phyloP scores from a whole-genome alignment of 1,139 yeast genomes.

The Candida sanyaensis region DNA sequence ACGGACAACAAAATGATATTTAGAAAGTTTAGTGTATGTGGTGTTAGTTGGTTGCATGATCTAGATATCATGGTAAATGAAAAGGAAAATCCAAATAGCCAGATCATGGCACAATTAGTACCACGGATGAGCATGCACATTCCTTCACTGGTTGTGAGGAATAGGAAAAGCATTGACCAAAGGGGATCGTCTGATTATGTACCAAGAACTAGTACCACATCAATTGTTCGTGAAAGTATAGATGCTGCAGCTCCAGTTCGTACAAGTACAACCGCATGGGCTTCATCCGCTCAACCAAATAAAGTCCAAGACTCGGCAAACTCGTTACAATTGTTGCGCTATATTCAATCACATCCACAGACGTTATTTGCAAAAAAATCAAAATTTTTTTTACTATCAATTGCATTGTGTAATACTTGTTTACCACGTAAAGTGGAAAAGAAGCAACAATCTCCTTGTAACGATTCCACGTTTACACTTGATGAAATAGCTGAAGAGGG shows the following conservation, averaged over 20 bases:
- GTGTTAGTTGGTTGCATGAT: conserved; percentile 88
- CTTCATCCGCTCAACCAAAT: conserved; percentile 40
- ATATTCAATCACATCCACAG: conserved; percentile 72
- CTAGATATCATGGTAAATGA: conserved; percentile 48
- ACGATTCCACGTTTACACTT: conserved; percentile 13
- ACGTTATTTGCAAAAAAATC: conserved; percentile 72
- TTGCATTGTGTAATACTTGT: conserved; percentile 91
- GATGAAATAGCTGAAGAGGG: conserved; percentile 6
- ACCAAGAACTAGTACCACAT: conserved; percentile 31
- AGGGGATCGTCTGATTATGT: conserved; percentile 3
- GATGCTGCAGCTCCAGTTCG: conserved; percentile 18
- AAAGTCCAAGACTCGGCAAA: conserved; percentile 28
- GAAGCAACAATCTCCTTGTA: background rate
- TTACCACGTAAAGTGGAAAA: conserved; percentile 55
- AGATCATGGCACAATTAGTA: conserved; percentile 10
- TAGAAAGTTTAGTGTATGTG: conserved; percentile 80
- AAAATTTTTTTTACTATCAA: conserved; percentile 73
- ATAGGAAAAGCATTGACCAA: background rate
- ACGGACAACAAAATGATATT: conserved; percentile 91
- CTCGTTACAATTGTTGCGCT: conserved; percentile 60
- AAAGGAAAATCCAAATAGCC: conserved; percentile 17
- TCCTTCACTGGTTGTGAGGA: conserved; percentile 17
- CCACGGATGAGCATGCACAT: conserved; percentile 20
- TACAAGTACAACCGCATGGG: conserved; percentile 30
- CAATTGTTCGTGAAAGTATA: conserved; percentile 32